Base-by-base conservation (phyloP, 306 rosid genomes). In the Alnus rubra region DNA sequence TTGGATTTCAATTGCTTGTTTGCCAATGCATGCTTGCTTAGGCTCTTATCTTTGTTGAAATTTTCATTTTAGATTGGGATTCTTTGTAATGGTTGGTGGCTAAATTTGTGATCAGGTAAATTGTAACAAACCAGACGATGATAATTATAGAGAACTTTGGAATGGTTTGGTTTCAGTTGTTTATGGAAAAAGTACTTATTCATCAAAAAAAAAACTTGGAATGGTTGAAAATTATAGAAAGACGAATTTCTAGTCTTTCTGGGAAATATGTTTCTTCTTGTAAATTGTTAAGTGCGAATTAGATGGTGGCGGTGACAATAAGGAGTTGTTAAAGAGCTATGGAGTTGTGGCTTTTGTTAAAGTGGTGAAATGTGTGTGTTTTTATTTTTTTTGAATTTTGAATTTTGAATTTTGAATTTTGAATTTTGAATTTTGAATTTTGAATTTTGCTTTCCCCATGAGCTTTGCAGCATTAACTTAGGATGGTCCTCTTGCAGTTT, bases 381-480 rank as follows among this genome's bases (percentile, higher is more conserved):
- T 23, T 23, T 23, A 0, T 23, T 23, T 23, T 23, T 49, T 37
- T 50, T 14, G 10, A 77, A 28, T 23, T 23, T 23, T 23, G 28
- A 23, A 23, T 23, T 23, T 23, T 23, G 28, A 23, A 23, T 49
- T 37, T 50, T 14, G 10, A 77, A 28, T 68, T 49, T 69, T 60
- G 79, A n/a, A n/a, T 23, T 23, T 23, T 23, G 28, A 23, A 23
- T 23, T 23, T 23, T 23, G 28, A 23, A 23, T 49, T 37, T 50
- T 14, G 10, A 77, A 28, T 68, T 49, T 69, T 60, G 79, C 48
- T 75, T 74, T 12, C 30, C 64, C 19, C 54, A 18, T 13, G 30
- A 44, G 14, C 31, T 4, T 39, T 56, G 59, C 16, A 58, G 42
- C 8, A 70, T 30, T 54, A 4, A 30, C 23, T 55, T 78, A 49